These are phyloP conservation scores for Salvia miltiorrhiza DNA, from an alignment of 257 asterid species.

Conservation along the genomic window DNA sequence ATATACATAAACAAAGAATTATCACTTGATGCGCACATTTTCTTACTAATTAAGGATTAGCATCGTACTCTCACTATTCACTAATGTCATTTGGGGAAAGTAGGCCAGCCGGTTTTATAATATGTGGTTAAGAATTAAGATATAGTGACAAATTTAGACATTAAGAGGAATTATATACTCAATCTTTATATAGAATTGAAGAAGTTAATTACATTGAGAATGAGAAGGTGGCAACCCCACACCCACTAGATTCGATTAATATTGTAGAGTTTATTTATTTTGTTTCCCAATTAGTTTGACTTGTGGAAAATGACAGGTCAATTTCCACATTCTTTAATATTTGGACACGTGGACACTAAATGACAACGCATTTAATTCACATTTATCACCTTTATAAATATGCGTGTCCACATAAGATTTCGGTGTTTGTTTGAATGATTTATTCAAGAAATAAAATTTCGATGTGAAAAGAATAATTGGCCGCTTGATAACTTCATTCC, in stretches of 20 bases:
- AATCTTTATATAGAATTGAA: neutral
- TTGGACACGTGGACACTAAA: neutral
- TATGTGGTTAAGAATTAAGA: conserved; percentile 1
- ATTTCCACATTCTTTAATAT: neutral
- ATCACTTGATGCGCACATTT: neutral
- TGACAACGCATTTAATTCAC: neutral
- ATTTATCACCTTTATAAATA: neutral
- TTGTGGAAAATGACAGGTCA: neutral
- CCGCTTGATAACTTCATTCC: no score
- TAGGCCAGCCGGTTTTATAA: neutral
- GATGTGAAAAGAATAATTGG: neutral
- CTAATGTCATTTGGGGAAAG: neutral
- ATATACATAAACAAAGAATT: neutral
- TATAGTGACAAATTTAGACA: neutral
- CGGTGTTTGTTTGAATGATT: neutral
- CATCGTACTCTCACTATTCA: neutral
- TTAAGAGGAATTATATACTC: neutral
- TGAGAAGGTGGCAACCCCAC: neutral
- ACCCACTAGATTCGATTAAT: no score
- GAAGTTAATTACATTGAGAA: neutral
- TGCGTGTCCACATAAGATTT: no score
- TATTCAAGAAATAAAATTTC: neutral
- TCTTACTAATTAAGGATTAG: neutral
- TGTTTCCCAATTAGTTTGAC: neutral
- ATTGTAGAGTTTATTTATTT: no score